A percentile compares a stretch with the other conserved stretches of the same genome.
These are phyloP conservation scores for Nicotiana sylvestris DNA, from an alignment of 257 asterid genomes.

Conservation along the genomic window DNA sequence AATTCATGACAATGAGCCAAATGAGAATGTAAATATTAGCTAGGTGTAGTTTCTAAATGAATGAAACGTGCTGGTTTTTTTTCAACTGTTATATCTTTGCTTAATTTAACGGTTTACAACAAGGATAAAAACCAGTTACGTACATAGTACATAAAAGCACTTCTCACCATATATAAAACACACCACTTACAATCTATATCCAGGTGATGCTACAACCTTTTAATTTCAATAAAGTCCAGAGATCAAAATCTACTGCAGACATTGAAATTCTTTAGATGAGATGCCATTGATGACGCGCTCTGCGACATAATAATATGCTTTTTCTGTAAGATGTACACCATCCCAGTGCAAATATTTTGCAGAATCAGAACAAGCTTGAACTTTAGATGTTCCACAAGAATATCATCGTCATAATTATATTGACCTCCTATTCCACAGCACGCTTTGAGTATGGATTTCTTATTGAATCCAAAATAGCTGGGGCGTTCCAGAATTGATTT, in stretches of 20 bases:
- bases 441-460: neutral
- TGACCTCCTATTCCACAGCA: slow-evolving; percentile 11
- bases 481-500: neutral
- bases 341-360: slow-evolving; percentile 18
- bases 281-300: neutral
- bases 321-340: slow-evolving; percentile 17
- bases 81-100: no score
- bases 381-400: slow-evolving; percentile 16
- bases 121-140: no score
- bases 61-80: no score
- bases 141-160: no score
- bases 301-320: slow-evolving; percentile 10
- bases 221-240: no score
- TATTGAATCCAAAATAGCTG: neutral
- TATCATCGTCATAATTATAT: neutral
- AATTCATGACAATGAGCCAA: no score
- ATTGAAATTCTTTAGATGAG: neutral
- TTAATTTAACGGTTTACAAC: no score
- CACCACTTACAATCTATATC: neutral
- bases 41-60: no score
- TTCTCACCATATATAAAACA: no score
- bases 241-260: neutral
- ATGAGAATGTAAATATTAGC: no score
- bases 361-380: slow-evolving; percentile 8
- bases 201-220: neutral